These are phyloP conservation scores for Omphalea diandra DNA, from an alignment of 441 rosid genomes.

Conservation along the genomic window DNA sequence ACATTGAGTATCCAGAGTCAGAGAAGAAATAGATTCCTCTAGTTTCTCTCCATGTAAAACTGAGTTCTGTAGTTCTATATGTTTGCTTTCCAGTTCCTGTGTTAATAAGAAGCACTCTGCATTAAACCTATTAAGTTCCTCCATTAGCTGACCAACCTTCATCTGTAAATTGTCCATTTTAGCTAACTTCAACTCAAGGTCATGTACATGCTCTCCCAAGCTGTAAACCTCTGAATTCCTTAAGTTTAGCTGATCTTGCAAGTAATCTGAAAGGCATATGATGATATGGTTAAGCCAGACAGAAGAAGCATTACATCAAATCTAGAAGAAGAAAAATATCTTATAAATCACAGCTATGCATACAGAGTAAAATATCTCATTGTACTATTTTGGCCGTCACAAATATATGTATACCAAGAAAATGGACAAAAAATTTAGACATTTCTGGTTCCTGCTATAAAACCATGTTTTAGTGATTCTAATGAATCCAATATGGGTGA, in stretches of 20 bases:
- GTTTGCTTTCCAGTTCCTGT: conserved; percentile 62
- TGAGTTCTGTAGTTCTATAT: conserved; percentile 51
- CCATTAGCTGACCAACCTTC: conserved; percentile 41
- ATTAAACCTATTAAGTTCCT: conserved; percentile 50
- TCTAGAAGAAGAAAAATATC: neutral
- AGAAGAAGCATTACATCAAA: conserved; percentile 7
- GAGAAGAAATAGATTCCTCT: conserved; percentile 62
- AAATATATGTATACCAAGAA: too few species aligned
- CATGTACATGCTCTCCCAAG: conserved; percentile 50
- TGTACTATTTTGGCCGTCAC: neutral
- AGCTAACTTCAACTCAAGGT: conserved; percentile 59
- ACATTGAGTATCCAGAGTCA: conserved; percentile 64
- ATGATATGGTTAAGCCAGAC: conserved; percentile 18
- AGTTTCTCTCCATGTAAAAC: conserved; percentile 53
- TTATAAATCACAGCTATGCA: neutral
- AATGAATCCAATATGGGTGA: neutral
- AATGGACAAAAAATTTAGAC: too few species aligned
- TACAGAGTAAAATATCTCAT: neutral
- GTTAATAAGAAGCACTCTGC: conserved; percentile 44
- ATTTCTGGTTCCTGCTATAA: too few species aligned
- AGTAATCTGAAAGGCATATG: conserved; percentile 49
- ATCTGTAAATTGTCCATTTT: conserved; percentile 50
- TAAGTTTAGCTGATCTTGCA: conserved; percentile 69
- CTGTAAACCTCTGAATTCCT: conserved; percentile 55
- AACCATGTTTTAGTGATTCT: neutral